Evolutionary conservation across 768 basidiomycete genomes (phyloP), one percentile per base, ranked within the genome.

Genomic region (Russula griseocarnosa): DNA sequence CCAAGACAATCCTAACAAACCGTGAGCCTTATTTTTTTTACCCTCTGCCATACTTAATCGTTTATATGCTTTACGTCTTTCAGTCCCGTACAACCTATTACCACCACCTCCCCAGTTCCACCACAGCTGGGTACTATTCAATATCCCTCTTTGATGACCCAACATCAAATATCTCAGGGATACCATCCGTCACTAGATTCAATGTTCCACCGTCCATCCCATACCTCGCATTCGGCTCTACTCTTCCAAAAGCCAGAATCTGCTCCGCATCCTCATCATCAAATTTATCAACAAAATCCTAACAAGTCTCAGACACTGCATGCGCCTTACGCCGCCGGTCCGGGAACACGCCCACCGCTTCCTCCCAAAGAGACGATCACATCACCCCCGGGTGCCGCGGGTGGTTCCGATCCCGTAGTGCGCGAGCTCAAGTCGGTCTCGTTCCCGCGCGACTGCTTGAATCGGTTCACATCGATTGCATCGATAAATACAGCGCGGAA

Each of bases 101-200:
- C 88, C 1, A 88, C 86, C 0, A 90, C 88, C 11, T 86, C 89
- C 34, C 83, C 86, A 5, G 79, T 83, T n/a, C 82, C 85, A 18
- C 77, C 79, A 6, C 77, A 79, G 40, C 74, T 79, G 20, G 75
- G 77, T 18, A 70, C 76, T 22, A 74, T 86, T 59, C 79, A 79
- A 38, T 89, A 88, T 69, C 88, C 89, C 1, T 78, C 82, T 18
- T 81, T 92, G 38, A 92, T 92, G 90, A 85, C 86, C 1, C 82
- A 82, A 61, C 91, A 92, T 63, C 90, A 92, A 73, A 81, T 84
- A 61, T 79, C 76, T 56, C 90, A 92, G 70, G 90, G 90, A 44
- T 92, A 92, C 70, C 81, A 80, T 28, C 90, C 90, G 1, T 90
- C 88, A 6, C 73, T 86, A n/a, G 82, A 82, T 60, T 90, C 88